Evolutionary conservation across 345 rosid species (phyloP).

Genomic region (Camelina neglecta): DNA sequence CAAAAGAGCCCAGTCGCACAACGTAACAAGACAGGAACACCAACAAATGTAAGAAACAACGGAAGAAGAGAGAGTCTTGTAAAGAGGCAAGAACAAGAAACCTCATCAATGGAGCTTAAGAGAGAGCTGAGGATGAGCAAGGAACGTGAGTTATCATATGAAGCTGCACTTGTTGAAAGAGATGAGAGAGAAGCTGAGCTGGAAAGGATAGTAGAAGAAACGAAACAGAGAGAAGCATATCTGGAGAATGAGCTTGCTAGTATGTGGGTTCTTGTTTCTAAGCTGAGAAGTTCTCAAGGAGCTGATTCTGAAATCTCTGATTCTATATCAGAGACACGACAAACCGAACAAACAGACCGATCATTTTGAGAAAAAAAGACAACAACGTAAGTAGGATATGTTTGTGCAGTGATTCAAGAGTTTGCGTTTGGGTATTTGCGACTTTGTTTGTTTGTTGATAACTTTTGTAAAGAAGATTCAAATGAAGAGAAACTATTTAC

Average conservation of each 20-base stretch:
- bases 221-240: slow-evolving; percentile 95
- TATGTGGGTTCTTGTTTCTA: slow-evolving; percentile 99
- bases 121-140: slow-evolving; percentile 76
- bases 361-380: slow-evolving; percentile 42
- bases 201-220: slow-evolving; percentile 79
- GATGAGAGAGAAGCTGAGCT: slow-evolving; percentile 84
- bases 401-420: slow-evolving; percentile 43
- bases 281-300: slow-evolving; percentile 74
- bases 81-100: slow-evolving; percentile 73
- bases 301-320: slow-evolving; percentile 54
- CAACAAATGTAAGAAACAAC: slow-evolving; percentile 61
- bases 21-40: slow-evolving; percentile 53
- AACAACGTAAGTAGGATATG: slow-evolving; percentile 9
- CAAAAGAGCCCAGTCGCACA: slow-evolving; percentile 62
- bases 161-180: slow-evolving; percentile 78
- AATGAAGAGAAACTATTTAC: slow-evolving; percentile 14
- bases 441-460: slow-evolving; percentile 17
- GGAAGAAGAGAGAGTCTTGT: slow-evolving; percentile 54
- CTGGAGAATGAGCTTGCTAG: slow-evolving; percentile 97
- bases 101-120: slow-evolving; percentile 68
- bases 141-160: slow-evolving; percentile 85
- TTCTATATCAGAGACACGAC: slow-evolving; percentile 42
- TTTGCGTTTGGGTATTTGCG: slow-evolving; percentile 15
- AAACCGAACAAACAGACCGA: slow-evolving; percentile 40
- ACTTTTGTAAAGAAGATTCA: slow-evolving; percentile 33